Conservation (phyloP, 176 grass and related monocot species). For the Eragrostis curvula region DNA sequence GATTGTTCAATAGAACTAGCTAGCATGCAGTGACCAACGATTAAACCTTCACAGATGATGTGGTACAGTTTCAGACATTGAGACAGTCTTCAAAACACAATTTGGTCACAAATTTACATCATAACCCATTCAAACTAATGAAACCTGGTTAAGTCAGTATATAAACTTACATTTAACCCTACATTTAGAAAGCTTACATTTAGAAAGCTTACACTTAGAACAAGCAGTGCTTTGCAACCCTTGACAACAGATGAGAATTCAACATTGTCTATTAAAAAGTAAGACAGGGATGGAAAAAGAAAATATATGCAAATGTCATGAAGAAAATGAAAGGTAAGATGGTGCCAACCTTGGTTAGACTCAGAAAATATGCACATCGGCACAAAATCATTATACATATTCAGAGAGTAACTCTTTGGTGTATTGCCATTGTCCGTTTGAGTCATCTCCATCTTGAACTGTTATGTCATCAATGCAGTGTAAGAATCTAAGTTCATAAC, state of each 20-base stretch:
- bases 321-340: neutral
- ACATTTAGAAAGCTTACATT: conserved; percentile 13
- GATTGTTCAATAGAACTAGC: neutral
- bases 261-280: conserved; percentile 4
- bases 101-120: neutral
- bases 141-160: neutral
- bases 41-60: neutral
- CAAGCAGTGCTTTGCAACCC: neutral
- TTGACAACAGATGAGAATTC: neutral
- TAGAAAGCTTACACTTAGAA: neutral
- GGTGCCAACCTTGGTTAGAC: conserved; percentile 74
- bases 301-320: conserved; percentile 2
- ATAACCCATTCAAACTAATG: neutral
- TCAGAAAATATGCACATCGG: conserved; percentile 84
- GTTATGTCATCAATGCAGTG: conserved; percentile 33
- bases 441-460: conserved; percentile 98
- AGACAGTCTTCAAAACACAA: neutral
- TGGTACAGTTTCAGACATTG: neutral
- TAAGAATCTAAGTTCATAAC: conserved; percentile 33
- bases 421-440: conserved; percentile 65
- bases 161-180: neutral
- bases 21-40: conserved; percentile 5
- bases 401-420: conserved; percentile 87
- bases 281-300: neutral
- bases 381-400: conserved; percentile 95